phyloP scores from a whole-genome alignment of 805 yeast genomes.

The Diddensiella transvaalensis region DNA sequence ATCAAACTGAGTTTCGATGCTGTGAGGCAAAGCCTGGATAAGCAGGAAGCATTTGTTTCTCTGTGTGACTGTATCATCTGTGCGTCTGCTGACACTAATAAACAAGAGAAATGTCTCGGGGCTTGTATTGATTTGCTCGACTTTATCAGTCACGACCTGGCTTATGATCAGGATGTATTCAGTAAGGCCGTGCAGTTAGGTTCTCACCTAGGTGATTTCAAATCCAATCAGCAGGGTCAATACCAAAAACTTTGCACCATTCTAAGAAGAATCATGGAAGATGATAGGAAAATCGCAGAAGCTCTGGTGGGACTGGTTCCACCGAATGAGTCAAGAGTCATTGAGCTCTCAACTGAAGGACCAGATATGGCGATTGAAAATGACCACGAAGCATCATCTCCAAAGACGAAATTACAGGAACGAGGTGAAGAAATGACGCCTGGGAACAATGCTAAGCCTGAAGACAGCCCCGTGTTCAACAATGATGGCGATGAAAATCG shows the following conservation, averaged over 20 bases:
- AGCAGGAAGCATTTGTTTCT: conserved; percentile 16
- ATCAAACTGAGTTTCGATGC: conserved; percentile 14
- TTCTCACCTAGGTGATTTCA: background rate
- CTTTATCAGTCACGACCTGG: background rate
- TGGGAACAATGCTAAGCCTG: background rate
- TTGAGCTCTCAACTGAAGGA: no score
- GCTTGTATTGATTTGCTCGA: background rate
- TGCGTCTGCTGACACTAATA: background rate
- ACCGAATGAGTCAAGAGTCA: no score
- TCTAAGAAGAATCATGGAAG: background rate
- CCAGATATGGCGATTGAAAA: no score
- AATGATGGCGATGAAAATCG: background rate
- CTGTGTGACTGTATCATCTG: conserved; percentile 11
- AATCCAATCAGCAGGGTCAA: background rate
- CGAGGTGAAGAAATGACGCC: background rate
- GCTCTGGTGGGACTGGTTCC: background rate
- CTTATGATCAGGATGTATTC: background rate
- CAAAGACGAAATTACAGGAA: no score
- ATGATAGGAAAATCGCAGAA: background rate
- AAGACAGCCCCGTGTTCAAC: background rate
- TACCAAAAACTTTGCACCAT: background rate
- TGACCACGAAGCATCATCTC: no score
- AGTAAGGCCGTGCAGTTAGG: background rate
- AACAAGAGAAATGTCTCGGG: background rate
- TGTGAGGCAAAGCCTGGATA: conserved; percentile 13